These are phyloP conservation scores for Quercus dentata DNA, from an alignment of 306 rosid species.

Conservation along the genomic window DNA sequence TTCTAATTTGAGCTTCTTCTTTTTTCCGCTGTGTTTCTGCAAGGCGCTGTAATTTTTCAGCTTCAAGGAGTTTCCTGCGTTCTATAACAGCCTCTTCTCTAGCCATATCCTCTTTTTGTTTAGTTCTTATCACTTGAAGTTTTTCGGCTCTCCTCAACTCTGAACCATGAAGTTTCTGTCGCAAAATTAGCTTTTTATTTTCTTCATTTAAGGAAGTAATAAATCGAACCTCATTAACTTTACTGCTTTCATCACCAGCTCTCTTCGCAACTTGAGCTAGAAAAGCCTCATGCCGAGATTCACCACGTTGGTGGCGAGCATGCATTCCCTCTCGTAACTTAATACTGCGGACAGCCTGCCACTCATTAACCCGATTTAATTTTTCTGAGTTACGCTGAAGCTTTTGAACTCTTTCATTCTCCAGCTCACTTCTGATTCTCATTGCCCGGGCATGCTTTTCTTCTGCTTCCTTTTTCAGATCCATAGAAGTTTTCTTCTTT, in stretches of 20 bases:
- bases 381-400: conserved; percentile 92
- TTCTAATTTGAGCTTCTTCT: conserved; percentile 94
- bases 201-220: conserved; percentile 94
- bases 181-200: conserved; percentile 81
- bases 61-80: conserved; percentile 89
- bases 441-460: conserved; percentile 96
- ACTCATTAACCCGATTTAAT: conserved; percentile 78
- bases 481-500: conserved; percentile 82
- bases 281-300: conserved; percentile 95
- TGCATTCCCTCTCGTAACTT: conserved; percentile 94
- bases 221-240: conserved; percentile 96
- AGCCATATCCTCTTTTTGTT: conserved; percentile 96
- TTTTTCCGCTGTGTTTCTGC: conserved; percentile 94
- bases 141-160: conserved; percentile 98
- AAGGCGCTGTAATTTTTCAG: conserved; percentile 97
- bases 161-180: conserved; percentile 96
- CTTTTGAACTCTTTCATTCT: conserved; percentile 94
- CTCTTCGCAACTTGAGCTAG: conserved; percentile 96
- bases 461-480: conserved; percentile 87
- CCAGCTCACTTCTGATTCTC: conserved; percentile 92
- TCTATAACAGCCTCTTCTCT: conserved; percentile 98
- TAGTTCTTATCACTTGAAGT: conserved; percentile 86
- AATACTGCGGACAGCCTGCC: conserved; percentile 90
- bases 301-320: conserved; percentile 97
- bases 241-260: conserved; percentile 99